Evolutionary conservation across 306 rosid species (phyloP).

Genomic region (Luffa acutangula): DNA sequence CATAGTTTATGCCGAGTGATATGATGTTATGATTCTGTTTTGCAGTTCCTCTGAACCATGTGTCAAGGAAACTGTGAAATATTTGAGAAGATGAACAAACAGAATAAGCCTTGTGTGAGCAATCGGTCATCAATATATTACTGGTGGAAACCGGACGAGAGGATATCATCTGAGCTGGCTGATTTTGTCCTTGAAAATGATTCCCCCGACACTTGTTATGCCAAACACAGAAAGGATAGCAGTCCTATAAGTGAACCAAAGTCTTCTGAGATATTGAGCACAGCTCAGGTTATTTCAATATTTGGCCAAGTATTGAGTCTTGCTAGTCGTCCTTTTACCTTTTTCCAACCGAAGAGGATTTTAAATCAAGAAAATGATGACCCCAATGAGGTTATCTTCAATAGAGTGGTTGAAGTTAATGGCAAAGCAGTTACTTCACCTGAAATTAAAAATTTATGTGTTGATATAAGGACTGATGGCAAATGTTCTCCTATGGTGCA

Average conservation of each 20-base stretch:
- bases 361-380: constrained; percentile 19
- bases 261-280: constrained; percentile 43
- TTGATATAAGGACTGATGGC: constrained; percentile 11
- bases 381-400: constrained; percentile 23
- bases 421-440: constrained; percentile 19
- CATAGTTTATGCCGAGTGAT: neutral
- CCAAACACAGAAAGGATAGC: constrained; percentile 22
- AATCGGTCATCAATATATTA: constrained; percentile 52
- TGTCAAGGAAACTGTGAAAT: constrained; percentile 19
- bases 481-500: constrained; percentile 22
- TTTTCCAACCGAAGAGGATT: constrained; percentile 25
- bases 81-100: constrained; percentile 45
- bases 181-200: constrained; percentile 28
- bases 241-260: constrained; percentile 19
- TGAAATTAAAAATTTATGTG: constrained; percentile 18
- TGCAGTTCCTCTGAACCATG: neutral
- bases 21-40: neutral
- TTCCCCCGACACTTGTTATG: constrained; percentile 20
- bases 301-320: constrained; percentile 61
- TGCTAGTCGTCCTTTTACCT: constrained; percentile 50
- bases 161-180: constrained; percentile 25
- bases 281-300: constrained; percentile 45
- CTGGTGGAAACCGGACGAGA: constrained; percentile 25
- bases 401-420: constrained; percentile 25
- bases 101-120: constrained; percentile 25